phyloP scores from a whole-genome alignment of 805 yeast genomes.

The Cyberlindnera saturnus region DNA sequence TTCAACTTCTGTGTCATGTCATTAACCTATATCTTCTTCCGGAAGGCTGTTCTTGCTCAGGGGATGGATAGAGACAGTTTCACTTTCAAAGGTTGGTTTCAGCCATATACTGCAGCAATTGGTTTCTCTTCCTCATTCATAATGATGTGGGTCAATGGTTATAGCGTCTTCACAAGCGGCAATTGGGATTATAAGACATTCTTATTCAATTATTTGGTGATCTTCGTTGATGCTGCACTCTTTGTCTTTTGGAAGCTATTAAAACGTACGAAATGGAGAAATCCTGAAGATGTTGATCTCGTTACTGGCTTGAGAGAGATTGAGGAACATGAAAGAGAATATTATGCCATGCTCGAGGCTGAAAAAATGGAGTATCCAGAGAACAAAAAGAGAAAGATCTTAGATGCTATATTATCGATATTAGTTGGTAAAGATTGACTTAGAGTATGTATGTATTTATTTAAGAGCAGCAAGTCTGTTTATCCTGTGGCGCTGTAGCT shows the following conservation, averaged over 20 bases:
- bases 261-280: slow-evolving; percentile 41
- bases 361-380: slow-evolving; percentile 16
- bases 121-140: slow-evolving; percentile 40
- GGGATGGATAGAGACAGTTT: slow-evolving; percentile 38
- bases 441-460: slow-evolving; percentile 1
- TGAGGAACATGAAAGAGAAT: slow-evolving; percentile 46
- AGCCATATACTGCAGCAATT: slow-evolving; percentile 51
- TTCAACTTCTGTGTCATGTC: slow-evolving; percentile 54
- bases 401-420: slow-evolving; percentile 10
- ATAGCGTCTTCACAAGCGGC: slow-evolving; percentile 62
- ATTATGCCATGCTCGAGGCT: slow-evolving; percentile 13
- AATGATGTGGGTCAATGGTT: slow-evolving; percentile 62
- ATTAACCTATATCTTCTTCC: slow-evolving; percentile 55
- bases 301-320: slow-evolving; percentile 49
- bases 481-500: neutral
- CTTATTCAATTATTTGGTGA: slow-evolving; percentile 66
- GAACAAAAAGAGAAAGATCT: slow-evolving; percentile 14
- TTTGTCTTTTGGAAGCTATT: slow-evolving; percentile 46
- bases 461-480: neutral
- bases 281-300: slow-evolving; percentile 47
- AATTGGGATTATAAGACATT: slow-evolving; percentile 57
- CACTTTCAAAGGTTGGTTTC: slow-evolving; percentile 49
- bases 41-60: slow-evolving; percentile 52
- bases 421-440: slow-evolving; percentile 19
- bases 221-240: slow-evolving; percentile 48